phyloP scores from a whole-genome alignment of 345 rosid species.

The Syzygium aromaticum region DNA sequence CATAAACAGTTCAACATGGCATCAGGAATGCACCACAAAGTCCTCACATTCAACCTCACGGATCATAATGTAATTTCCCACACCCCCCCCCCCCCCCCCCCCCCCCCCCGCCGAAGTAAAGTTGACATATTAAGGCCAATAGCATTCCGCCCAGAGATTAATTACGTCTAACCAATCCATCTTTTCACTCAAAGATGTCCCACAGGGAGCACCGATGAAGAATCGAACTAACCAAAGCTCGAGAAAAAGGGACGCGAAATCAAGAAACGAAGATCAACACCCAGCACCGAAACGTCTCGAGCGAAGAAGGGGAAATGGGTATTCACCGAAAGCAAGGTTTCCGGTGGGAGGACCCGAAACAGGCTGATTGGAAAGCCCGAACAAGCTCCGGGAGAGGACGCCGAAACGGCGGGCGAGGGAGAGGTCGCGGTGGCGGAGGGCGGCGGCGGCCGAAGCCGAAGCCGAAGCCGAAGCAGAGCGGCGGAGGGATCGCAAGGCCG shows the following conservation, averaged over 20 bases:
- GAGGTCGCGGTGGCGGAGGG: conserved; percentile 6
- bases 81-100: too few species aligned
- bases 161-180: background rate
- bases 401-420: conserved; percentile 6
- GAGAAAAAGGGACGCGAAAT: background rate
- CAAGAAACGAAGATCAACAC: background rate
- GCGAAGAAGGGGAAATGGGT: background rate
- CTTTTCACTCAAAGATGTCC: background rate
- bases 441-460: conserved; percentile 4
- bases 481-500: conserved; percentile 13
- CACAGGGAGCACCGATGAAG: background rate
- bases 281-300: background rate
- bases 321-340: conserved; percentile 2
- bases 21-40: background rate
- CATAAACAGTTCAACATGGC: background rate
- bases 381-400: conserved; percentile 3
- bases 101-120: background rate
- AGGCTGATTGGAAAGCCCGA: conserved; percentile 3
- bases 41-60: background rate
- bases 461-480: conserved; percentile 16
- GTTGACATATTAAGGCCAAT: background rate
- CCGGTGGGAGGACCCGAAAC: background rate
- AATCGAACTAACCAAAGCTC: background rate
- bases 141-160: background rate
- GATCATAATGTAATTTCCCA: background rate